These are phyloP conservation scores for Dryadomyces sulphureus DNA, from an alignment of 2,329 filamentous ascomycete species.

Conservation along the genomic window DNA sequence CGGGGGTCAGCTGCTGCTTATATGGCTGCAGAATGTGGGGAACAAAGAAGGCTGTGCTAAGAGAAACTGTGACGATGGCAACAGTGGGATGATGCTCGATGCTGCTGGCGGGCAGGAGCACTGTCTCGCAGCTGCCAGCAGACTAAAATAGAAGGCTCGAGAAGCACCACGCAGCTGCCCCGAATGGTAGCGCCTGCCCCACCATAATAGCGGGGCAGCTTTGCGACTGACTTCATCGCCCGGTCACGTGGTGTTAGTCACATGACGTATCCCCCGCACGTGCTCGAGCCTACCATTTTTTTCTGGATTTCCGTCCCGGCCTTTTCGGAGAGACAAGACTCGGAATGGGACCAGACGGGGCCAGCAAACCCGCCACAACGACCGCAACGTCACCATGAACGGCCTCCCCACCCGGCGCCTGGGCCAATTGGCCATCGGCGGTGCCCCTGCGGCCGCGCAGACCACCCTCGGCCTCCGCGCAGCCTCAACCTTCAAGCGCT, in stretches of 20 bases:
- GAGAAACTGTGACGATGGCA: neutral
- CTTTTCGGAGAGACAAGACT: neutral
- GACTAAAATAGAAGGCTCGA: slow-evolving; percentile 7
- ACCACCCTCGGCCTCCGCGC: slow-evolving; percentile 27
- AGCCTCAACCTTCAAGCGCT: slow-evolving; percentile 12
- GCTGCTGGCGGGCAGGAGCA: neutral
- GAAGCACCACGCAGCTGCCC: slow-evolving; percentile 3
- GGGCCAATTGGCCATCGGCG: slow-evolving; percentile 24
- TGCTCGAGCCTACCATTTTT: neutral
- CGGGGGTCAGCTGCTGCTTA: neutral
- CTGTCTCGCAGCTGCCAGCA: neutral
- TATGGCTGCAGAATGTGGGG: neutral
- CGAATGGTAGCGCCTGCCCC: neutral
- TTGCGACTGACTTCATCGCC: neutral
- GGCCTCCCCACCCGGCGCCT: slow-evolving; percentile 7
- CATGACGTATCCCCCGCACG: neutral
- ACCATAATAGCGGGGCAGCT: neutral
- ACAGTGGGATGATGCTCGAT: slow-evolving; percentile 1
- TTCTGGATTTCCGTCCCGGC: neutral
- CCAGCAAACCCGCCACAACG: neutral
- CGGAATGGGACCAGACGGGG: too few relatives aligned
- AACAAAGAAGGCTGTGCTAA: neutral
- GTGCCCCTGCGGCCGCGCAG: slow-evolving; percentile 10
- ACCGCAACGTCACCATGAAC: slow-evolving; percentile 8
- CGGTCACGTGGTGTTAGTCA: neutral